Evolutionary conservation across 1,284 basidiomycete species (phyloP).

Genomic region (Apiotrichum sp.): DNA sequence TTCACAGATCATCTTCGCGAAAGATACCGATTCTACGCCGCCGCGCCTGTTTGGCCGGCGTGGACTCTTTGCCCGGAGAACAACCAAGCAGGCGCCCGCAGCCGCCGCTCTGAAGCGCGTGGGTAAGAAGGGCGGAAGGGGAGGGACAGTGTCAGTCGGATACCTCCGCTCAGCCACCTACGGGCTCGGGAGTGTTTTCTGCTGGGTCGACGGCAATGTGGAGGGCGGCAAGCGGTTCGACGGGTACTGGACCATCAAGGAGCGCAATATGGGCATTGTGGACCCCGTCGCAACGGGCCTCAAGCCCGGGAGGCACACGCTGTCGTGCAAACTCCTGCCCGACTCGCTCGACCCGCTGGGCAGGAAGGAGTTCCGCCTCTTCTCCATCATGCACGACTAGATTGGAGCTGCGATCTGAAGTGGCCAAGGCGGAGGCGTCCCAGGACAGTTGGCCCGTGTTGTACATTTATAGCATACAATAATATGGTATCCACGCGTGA

Average conservation of each 20-base stretch:
- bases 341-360: constrained; percentile 27
- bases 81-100: too few species aligned
- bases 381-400: constrained; percentile 15
- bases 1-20: too few species aligned
- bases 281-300: constrained; percentile 27
- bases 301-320: constrained; percentile 26
- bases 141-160: constrained; percentile 33
- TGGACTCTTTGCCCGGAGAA: background rate
- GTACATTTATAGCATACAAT: background rate
- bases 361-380: constrained; percentile 16
- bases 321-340: constrained; percentile 31
- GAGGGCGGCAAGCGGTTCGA: constrained; percentile 20
- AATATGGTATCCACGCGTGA: background rate
- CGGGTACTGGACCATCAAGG: constrained; percentile 34
- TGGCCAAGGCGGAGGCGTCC: background rate
- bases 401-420: background rate
- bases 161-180: constrained; percentile 31
- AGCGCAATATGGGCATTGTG: constrained; percentile 38
- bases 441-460: background rate
- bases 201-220: constrained; percentile 33
- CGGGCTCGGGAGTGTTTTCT: constrained; percentile 30
- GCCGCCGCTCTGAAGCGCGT: background rate
- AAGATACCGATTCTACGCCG: background rate
- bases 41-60: background rate
- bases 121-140: background rate